Evolutionary conservation across 2,329 filamentous ascomycete species (phyloP), one percentile per base, ranked within the genome.

Genomic region (Colletotrichum gloeosporioides): DNA sequence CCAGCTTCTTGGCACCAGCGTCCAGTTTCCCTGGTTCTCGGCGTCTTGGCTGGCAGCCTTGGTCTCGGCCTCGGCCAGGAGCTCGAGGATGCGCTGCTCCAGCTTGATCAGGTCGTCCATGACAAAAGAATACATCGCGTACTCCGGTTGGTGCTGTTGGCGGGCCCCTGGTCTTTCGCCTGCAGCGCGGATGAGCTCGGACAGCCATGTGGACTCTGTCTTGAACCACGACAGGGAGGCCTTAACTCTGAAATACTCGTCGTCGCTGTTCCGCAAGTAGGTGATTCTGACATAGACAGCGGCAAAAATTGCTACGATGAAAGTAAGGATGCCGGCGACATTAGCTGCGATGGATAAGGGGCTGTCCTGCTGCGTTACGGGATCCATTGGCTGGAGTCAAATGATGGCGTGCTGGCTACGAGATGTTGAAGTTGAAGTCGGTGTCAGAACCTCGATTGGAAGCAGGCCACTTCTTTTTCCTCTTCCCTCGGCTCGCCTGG

Each of bases 231-330:
- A 86, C 8, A 89, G 81, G 6, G 84, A 86, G 3, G 85, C 84
- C 76, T 89, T 89, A 72, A 88, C 86, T 44, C 84, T 85, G 76
- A 89, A 87, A 72, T 88, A 89, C 79, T 89, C 88, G 12, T 83
- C 82, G 73, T 88, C 84, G 69, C 87, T 87, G 77, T 87, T 87
- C 49, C 85, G 86, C 29, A 89, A 80, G 74, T 88, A 88, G 9
- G 82, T 86, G 63, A 89, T 78, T 39, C 87, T 85, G 6, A 84
- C 86, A 72, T 87, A 89, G n/a, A 82, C 77, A 0, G 87, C 83
- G 3, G 87, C 87, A 1, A 84, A 75, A 61, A 89, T 85, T 59
- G 87, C 87, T n/a, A 87, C 84, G 34, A 88, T 80, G 72, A 89
- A 89, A 8, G 87, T 89, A 31, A 89, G 81, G 57, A 89, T 88